Conservation (phyloP, 257 asterid species). For the Verbena officinalis region DNA sequence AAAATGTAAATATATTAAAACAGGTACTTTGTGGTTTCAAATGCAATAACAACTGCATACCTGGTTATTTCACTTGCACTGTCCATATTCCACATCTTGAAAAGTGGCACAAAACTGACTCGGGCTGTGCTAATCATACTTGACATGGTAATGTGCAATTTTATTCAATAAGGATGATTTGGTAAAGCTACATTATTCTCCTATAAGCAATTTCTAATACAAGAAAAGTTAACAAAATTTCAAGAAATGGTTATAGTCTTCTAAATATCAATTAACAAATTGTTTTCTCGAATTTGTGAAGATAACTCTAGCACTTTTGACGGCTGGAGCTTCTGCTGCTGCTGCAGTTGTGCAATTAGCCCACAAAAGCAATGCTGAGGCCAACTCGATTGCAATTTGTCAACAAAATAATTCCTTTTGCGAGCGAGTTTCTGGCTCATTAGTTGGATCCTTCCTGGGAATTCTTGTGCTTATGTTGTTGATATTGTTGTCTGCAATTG, state of each 20-base stretch:
- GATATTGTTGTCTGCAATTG: slow-evolving; percentile 54
- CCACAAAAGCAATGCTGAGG: slow-evolving; percentile 57
- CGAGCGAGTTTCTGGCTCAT: slow-evolving; percentile 70
- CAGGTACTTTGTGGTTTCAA: slow-evolving; percentile 74
- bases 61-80: slow-evolving; percentile 62
- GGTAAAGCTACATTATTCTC: not conserved
- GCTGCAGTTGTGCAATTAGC: slow-evolving; percentile 72
- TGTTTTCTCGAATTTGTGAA: slow-evolving; percentile 29
- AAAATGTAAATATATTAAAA: not conserved
- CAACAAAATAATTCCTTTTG: slow-evolving; percentile 64
- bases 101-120: slow-evolving; percentile 49
- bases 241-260: not conserved
- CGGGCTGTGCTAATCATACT: slow-evolving; percentile 58
- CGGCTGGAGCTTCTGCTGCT: slow-evolving; percentile 80
- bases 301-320: slow-evolving; percentile 59
- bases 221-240: not conserved
- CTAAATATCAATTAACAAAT: slow-evolving; percentile 17
- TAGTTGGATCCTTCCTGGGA: slow-evolving; percentile 72
- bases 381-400: slow-evolving; percentile 63
- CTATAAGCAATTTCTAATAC: not conserved
- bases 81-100: slow-evolving; percentile 71
- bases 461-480: slow-evolving; percentile 57
- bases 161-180: not conserved
- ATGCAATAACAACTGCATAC: slow-evolving; percentile 56
- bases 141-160: slow-evolving; percentile 49